These are phyloP conservation scores for Teunomyces tritomae DNA, from an alignment of 805 yeast genomes.

Conservation along the genomic window DNA sequence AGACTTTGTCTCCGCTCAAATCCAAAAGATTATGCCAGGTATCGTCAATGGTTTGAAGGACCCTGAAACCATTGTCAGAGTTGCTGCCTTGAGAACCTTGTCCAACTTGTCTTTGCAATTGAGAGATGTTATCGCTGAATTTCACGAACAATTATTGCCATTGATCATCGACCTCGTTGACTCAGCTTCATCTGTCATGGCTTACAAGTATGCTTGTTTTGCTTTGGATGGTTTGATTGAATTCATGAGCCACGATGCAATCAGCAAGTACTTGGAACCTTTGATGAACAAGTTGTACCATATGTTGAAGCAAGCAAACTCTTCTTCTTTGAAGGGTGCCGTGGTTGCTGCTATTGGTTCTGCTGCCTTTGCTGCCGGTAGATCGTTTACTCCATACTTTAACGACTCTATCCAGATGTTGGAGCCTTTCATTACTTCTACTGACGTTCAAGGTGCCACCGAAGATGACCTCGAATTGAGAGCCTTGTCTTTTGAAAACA, in stretches of 20 bases:
- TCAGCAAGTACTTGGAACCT: conserved; percentile 77
- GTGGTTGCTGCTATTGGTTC: conserved; percentile 96
- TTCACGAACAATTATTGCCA: conserved; percentile 80
- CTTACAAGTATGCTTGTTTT: conserved; percentile 86
- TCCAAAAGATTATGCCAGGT: conserved; percentile 69
- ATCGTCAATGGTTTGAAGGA: conserved; percentile 78
- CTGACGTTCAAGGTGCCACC: conserved; percentile 69
- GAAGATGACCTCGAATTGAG: conserved; percentile 90
- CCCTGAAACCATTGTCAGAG: conserved; percentile 67
- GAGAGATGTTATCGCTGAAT: conserved; percentile 80
- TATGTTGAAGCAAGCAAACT: conserved; percentile 73
- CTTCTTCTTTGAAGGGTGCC: conserved; percentile 72
- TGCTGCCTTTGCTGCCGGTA: conserved; percentile 93
- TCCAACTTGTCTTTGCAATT: conserved; percentile 77
- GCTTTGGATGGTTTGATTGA: conserved; percentile 92
- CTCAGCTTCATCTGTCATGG: conserved; percentile 74
- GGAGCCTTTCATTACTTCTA: conserved; percentile 75
- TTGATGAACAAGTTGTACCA: conserved; percentile 85
- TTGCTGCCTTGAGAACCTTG: conserved; percentile 82
- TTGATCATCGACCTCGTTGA: conserved; percentile 84
- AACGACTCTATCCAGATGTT: conserved; percentile 73
- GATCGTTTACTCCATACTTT: conserved; percentile 82
- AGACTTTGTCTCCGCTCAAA: conserved; percentile 77
- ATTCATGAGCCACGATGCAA: conserved; percentile 84
- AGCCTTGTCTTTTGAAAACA: conserved; percentile 88